Evolutionary conservation across 306 rosid genomes (phyloP), one percentile per base, ranked within the genome.

Genomic region (Vigna angularis): DNA sequence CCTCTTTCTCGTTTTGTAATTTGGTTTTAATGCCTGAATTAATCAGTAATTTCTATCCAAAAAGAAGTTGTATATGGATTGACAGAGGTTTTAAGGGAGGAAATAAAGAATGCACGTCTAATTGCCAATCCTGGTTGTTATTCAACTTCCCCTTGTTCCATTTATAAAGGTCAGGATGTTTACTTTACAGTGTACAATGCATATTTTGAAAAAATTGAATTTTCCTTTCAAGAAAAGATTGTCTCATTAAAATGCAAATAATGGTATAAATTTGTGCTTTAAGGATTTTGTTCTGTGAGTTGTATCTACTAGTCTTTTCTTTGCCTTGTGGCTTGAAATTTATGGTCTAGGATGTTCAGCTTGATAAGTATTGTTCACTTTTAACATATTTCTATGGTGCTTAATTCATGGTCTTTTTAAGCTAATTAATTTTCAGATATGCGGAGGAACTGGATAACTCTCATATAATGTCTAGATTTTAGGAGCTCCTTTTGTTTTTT

Each of bases 121-220:
- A 96, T 95, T 77, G 98, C 98, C 28, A 95, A 95, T 86, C 98
- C 98, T 50, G 98, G 98, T 72, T 95, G 98, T 74, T 95, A 92
- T 88, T 81, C 98, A 95, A 78, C 92, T 95, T 82, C 97, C 98
- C 47, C 97, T 95, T 87, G 91, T 92, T 65, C 98, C 97, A 8
- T 74, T 95, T 81, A 83, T 91, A 79, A 88, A 95, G 98, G 97
- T 92, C 72, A 66, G 86, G 67, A 15, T 83, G 24, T 38, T 73
- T 66, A 44, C 40, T 61, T 42, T 78, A 66, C 57, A 49, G 66
- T 80, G 34, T 5, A 56, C 30, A 76, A 49, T 51, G 53, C 14
- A 28, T 52, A 66, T 52, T 11, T 74, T 36, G 36, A 70, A 70
- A 36, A 24, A 28, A 30, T 14, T 58, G 14, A 65, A 8, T 20